Conservation (phyloP, 2,329 filamentous ascomycete genomes). For the Exophiala xenobiotica region DNA sequence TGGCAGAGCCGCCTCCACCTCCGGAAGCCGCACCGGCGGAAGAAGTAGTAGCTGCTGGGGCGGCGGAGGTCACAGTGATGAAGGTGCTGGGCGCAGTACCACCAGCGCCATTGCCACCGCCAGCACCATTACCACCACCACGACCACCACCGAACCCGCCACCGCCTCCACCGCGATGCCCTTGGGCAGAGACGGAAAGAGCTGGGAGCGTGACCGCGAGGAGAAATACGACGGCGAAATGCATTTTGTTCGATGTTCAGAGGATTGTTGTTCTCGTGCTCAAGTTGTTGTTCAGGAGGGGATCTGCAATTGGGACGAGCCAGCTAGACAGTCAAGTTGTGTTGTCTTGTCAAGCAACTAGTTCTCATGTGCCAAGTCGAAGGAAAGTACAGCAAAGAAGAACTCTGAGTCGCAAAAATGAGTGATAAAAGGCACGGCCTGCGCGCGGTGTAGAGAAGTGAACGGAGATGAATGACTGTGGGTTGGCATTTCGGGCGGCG, state of each 20-base stretch:
- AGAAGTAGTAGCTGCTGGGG: slow-evolving; percentile 5
- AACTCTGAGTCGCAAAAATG: neutral
- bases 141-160: neutral
- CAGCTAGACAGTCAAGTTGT: neutral
- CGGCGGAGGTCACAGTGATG: slow-evolving; percentile 14
- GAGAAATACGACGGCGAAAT: slow-evolving; percentile 5
- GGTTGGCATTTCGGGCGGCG: neutral
- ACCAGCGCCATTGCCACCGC: slow-evolving; percentile 7
- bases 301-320: neutral
- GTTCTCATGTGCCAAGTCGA: neutral
- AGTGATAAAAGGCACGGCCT: slow-evolving; percentile 19
- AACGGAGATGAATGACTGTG: slow-evolving; percentile 7
- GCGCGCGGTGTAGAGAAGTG: slow-evolving; percentile 16
- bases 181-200: slow-evolving; percentile 16
- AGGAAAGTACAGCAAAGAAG: slow-evolving; percentile 1
- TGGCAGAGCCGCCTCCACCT: slow-evolving; percentile 5
- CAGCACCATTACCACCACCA: neutral
- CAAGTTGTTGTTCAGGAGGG: neutral
- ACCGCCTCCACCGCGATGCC: slow-evolving; percentile 3
- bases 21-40: slow-evolving; percentile 1
- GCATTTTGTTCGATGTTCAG: slow-evolving; percentile 6
- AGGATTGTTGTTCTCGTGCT: neutral
- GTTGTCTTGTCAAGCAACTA: slow-evolving; percentile 1
- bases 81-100: slow-evolving; percentile 19
- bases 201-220: slow-evolving; percentile 10